Percentiles rank a stretch among this genome's conserved stretches.
Conservation (phyloP, 1,139 yeast genomes). For the Pichia sp. region DNA sequence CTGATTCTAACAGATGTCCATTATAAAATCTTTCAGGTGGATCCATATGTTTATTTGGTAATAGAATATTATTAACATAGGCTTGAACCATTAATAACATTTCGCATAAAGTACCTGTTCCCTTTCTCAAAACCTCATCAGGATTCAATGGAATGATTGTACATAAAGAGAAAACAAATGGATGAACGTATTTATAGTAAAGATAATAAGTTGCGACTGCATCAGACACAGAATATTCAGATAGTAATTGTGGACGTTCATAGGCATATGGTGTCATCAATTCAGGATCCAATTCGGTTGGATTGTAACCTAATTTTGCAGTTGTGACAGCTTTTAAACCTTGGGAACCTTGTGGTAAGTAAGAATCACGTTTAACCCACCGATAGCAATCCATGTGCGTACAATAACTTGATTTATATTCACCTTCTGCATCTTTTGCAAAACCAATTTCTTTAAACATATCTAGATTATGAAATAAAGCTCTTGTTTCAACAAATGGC, state of each 20-base stretch:
- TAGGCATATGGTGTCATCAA: constrained; percentile 96
- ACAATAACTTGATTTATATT: constrained; percentile 88
- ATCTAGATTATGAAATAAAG: constrained; percentile 74
- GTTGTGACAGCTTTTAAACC: constrained; percentile 98
- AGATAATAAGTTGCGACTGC: constrained; percentile 97
- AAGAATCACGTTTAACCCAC: constrained; percentile 99
- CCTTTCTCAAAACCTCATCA: constrained; percentile 91
- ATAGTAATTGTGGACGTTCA: constrained; percentile 83
- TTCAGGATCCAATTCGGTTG: constrained; percentile 95
- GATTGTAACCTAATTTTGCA: constrained; percentile 91
- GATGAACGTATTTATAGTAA: constrained; percentile 95
- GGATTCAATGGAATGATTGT: constrained; percentile 94
- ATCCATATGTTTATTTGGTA: constrained; percentile 91
- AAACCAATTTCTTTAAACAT: constrained; percentile 95
- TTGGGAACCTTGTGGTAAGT: constrained; percentile 96
- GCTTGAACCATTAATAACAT: constrained; percentile 98
- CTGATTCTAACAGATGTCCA: constrained; percentile 90
- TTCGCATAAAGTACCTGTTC: constrained; percentile 98
- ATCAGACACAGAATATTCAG: constrained; percentile 98
- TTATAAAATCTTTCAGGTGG: constrained; percentile 90
- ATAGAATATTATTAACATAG: constrained; percentile 61
- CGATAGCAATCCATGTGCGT: constrained; percentile 96
- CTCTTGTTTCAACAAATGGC: constrained; percentile 94
- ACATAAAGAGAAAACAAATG: constrained; percentile 92
- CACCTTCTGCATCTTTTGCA: constrained; percentile 82